Evolutionary conservation across 257 asterid species (phyloP).

Genomic region (Schizonepeta tenuifolia): DNA sequence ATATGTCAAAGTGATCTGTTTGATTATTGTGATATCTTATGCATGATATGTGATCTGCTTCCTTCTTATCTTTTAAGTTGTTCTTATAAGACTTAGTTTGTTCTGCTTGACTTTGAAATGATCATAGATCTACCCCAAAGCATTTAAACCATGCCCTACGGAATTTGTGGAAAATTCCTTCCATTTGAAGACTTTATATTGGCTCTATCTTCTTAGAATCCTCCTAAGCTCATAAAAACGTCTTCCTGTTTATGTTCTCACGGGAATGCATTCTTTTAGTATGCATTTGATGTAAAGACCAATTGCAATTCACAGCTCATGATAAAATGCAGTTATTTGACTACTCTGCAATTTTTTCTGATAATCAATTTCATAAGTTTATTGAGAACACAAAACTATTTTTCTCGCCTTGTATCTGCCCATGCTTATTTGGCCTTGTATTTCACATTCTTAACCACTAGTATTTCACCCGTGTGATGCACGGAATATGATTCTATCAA

Average conservation of each 20-base stretch:
- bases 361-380: neutral
- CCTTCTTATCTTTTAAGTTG: neutral
- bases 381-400: neutral
- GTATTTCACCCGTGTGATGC: too few relatives aligned
- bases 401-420: neutral
- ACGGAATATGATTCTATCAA: too few relatives aligned
- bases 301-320: neutral
- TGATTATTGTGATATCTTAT: conserved; percentile 22
- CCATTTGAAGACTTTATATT: neutral
- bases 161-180: neutral
- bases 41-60: neutral
- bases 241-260: neutral
- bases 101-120: neutral
- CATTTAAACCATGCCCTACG: neutral
- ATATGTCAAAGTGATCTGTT: conserved; percentile 15
- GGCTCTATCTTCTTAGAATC: neutral
- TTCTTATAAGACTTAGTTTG: neutral
- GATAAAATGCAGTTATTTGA: neutral
- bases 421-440: neutral
- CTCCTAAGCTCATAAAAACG: neutral
- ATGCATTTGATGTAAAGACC: neutral
- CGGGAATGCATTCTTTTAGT: neutral
- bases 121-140: neutral
- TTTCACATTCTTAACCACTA: neutral
- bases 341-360: neutral